Conservation (phyloP, 768 basidiomycete genomes). For the Porpolomopsis calyptriformis region DNA sequence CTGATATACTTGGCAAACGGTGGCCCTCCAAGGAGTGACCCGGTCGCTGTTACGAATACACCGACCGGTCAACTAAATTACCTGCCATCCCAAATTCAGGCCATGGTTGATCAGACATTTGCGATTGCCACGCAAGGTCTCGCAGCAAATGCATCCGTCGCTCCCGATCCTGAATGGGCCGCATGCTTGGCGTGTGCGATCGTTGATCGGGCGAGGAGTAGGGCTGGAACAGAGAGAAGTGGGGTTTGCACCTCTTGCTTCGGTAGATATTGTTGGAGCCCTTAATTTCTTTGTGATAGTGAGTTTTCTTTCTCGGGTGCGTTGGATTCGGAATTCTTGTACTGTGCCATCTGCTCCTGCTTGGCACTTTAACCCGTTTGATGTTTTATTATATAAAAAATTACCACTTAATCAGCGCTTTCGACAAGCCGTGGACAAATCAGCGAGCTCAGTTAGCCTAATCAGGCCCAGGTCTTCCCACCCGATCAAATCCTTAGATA, state of each 20-base stretch:
- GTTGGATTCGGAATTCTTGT: no score
- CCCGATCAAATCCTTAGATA: no score
- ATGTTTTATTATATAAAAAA: no score
- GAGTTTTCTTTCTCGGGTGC: no score
- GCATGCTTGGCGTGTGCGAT: conserved; percentile 46
- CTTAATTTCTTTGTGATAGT: no score
- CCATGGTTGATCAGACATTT: conserved; percentile 37
- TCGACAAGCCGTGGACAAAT: no score
- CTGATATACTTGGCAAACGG: conserved; percentile 49
- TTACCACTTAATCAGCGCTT: no score
- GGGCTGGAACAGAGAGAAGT: conserved; percentile 13
- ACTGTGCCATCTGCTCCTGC: no score
- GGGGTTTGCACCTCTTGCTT: conserved; percentile 23
- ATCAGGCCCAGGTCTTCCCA: no score
- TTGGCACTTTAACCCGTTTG: no score
- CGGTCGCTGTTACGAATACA: conserved; percentile 31
- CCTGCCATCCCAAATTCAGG: conserved; percentile 25
- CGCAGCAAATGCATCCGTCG: conserved; percentile 24
- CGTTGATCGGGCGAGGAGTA: conserved; percentile 22
- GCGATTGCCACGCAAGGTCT: conserved; percentile 31
- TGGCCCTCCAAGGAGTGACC: conserved; percentile 30
- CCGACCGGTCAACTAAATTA: conserved; percentile 34
- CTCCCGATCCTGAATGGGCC: conserved; percentile 38
- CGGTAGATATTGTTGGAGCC: conserved; percentile 21
- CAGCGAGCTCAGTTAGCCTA: no score